A percentile compares a stretch with the other conserved stretches of the same genome.
Conservation (phyloP, 1,284 basidiomycete species). For the Sporisorium sorghi region DNA sequence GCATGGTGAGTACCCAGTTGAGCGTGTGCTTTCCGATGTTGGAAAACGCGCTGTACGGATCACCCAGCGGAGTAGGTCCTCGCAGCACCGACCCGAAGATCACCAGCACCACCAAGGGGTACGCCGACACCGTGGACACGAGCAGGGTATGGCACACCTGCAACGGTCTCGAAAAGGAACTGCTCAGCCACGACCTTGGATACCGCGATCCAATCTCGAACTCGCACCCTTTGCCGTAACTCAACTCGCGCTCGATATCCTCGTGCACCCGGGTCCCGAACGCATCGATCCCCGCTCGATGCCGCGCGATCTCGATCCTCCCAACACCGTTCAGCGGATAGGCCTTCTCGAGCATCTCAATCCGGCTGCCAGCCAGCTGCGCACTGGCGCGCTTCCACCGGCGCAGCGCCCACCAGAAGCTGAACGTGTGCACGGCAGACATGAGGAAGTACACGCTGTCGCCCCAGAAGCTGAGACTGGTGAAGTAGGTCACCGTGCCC, state of each 20-base stretch:
- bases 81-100: slow-evolving; percentile 77
- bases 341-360: slow-evolving; percentile 44
- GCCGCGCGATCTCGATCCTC: slow-evolving; percentile 27
- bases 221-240: slow-evolving; percentile 10
- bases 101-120: slow-evolving; percentile 77
- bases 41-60: slow-evolving; percentile 76
- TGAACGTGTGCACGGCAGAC: slow-evolving; percentile 40
- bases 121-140: slow-evolving; percentile 33
- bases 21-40: slow-evolving; percentile 77
- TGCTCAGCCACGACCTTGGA: slow-evolving; percentile 32
- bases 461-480: slow-evolving; percentile 46
- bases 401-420: slow-evolving; percentile 20
- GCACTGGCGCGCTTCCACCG: slow-evolving; percentile 27
- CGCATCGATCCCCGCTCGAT: slow-evolving; percentile 25
- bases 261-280: slow-evolving; percentile 26
- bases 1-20: slow-evolving; percentile 75
- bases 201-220: slow-evolving; percentile 30
- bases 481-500: slow-evolving; percentile 49
- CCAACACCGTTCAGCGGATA: slow-evolving; percentile 29
- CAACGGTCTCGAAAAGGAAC: slow-evolving; percentile 29
- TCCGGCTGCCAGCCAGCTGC: neutral
- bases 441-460: slow-evolving; percentile 39
- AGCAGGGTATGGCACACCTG: slow-evolving; percentile 38
- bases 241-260: slow-evolving; percentile 23
- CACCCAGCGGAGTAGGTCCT: slow-evolving; percentile 69